Evolutionary conservation across 2,329 filamentous ascomycete genomes (phyloP), one percentile per base, ranked within the genome.

Genomic region (Sarocladiaceae sp.): DNA sequence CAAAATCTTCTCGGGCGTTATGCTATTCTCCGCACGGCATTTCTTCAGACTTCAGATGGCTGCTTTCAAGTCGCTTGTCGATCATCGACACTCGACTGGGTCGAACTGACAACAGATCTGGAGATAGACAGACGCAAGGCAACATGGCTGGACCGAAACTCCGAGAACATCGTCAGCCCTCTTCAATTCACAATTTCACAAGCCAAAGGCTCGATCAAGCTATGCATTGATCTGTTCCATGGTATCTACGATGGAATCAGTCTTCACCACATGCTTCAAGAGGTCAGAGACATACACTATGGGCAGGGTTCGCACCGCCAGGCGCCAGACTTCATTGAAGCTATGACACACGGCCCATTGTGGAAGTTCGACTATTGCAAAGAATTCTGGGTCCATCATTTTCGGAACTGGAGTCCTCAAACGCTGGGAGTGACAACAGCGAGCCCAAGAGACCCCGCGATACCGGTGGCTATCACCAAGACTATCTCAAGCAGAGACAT

Each of bases 181-280:
- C 63, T 87, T 4, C 73, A 83, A 51, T 56, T 83, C 2, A 62
- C 78, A 1, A 52, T 77, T 0, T 54, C 81, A 2, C 53, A 58
- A 1, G 3, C 22, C 17, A n/a, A n/a, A n/a, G n/a, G n/a, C n/a
- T n/a, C n/a, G n/a, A n/a, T n/a, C n/a, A n/a, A n/a, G n/a, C n/a
- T n/a, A n/a, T n/a, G n/a, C n/a, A n/a, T n/a, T n/a, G n/a, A n/a
- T 0, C 67, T 96, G 28, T 68, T 96, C 67, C 92, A 97, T 64
- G 90, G 81, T 0, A 66, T 96, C 0, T 97, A 97, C 59, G 92
- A 97, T 66, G 92, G 90, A 2, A 86, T 80, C 57, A 93, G 90
- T 55, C 78, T 96, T 35, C 76, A 79, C 2, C 65, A 90, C 22
- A 75, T 96, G 35, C 74, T 96, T 18, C 64, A 78, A 3, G 68